phyloP scores from a whole-genome alignment of 1,139 yeast genomes.

The Arxiozyma telluris region DNA sequence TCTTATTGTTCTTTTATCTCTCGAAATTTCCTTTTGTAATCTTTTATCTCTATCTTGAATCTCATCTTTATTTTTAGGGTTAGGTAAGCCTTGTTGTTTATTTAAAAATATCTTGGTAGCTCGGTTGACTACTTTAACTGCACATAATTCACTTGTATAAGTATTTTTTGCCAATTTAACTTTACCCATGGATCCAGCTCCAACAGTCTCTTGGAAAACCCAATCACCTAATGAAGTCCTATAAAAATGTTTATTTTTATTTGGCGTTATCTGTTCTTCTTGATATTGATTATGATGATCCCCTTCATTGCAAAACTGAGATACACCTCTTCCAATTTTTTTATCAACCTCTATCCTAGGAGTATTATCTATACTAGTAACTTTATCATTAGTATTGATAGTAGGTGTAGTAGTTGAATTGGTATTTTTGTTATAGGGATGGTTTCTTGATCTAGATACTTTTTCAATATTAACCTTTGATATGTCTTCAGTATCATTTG shows the following conservation, averaged over 20 bases:
- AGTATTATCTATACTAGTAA: background rate
- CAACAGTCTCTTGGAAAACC: constrained; percentile 90
- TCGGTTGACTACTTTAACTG: constrained; percentile 72
- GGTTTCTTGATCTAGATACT: background rate
- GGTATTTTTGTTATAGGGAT: background rate
- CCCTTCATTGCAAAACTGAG: no score
- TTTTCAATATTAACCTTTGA: background rate
- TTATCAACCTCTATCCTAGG: background rate
- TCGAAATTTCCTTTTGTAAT: constrained; percentile 73
- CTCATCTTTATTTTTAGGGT: constrained; percentile 36
- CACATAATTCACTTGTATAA: constrained; percentile 74
- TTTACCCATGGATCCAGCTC: constrained; percentile 98
- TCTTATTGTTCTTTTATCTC: constrained; percentile 84
- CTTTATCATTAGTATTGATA: background rate
- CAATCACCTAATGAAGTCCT: constrained; percentile 91
- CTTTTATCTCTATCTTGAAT: constrained; percentile 55
- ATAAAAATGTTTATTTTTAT: constrained; percentile 44
- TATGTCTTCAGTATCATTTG: background rate
- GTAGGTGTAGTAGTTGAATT: background rate
- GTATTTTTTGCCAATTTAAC: constrained; percentile 88
- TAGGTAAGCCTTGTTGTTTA: constrained; percentile 65
- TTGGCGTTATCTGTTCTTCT: background rate
- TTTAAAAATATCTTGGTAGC: constrained; percentile 70
- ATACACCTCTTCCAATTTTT: constrained; percentile 5
- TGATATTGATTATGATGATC: background rate